Evolutionary conservation across 306 rosid genomes (phyloP).

Genomic region (Cicer arietinum): DNA sequence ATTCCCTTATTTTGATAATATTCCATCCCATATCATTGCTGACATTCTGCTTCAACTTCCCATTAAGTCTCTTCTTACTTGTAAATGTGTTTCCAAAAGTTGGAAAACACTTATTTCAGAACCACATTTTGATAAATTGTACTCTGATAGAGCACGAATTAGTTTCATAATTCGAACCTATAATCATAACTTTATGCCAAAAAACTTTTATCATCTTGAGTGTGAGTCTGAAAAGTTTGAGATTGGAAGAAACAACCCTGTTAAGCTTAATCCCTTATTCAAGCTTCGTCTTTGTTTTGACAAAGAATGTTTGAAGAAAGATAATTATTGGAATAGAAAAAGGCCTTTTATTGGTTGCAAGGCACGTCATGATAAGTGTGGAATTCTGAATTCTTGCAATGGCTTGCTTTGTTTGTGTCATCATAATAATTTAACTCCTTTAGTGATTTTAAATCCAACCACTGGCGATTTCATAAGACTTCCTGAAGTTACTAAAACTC

Average conservation of each 20-base stretch:
- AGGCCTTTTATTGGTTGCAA: too few relatives aligned
- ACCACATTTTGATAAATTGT: slow-evolving; percentile 36
- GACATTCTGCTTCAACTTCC: slow-evolving; percentile 35
- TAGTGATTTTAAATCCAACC: slow-evolving; percentile 41
- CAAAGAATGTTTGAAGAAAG: background rate
- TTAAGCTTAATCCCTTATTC: slow-evolving; percentile 30
- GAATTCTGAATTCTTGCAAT: slow-evolving; percentile 34
- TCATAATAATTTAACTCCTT: background rate
- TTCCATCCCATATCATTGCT: slow-evolving; percentile 14
- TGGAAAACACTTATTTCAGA: slow-evolving; percentile 42
- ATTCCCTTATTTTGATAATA: slow-evolving; percentile 16
- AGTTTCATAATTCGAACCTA: slow-evolving; percentile 13
- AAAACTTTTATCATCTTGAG: slow-evolving; percentile 40
- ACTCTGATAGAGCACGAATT: slow-evolving; percentile 6
- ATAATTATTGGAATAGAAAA: too few relatives aligned
- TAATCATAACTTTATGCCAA: background rate
- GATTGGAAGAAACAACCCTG: background rate
- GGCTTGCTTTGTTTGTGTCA: slow-evolving; percentile 45
- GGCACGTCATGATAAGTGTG: background rate
- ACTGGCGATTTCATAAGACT: slow-evolving; percentile 33
- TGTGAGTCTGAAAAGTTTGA: slow-evolving; percentile 23
- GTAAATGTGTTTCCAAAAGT: slow-evolving; percentile 43
- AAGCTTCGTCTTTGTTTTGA: background rate
- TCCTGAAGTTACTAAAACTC: background rate
- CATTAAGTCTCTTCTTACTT: slow-evolving; percentile 29